These are phyloP conservation scores for Monosporascus sp. DNA, from an alignment of 2,329 filamentous ascomycete species.

Conservation along the genomic window DNA sequence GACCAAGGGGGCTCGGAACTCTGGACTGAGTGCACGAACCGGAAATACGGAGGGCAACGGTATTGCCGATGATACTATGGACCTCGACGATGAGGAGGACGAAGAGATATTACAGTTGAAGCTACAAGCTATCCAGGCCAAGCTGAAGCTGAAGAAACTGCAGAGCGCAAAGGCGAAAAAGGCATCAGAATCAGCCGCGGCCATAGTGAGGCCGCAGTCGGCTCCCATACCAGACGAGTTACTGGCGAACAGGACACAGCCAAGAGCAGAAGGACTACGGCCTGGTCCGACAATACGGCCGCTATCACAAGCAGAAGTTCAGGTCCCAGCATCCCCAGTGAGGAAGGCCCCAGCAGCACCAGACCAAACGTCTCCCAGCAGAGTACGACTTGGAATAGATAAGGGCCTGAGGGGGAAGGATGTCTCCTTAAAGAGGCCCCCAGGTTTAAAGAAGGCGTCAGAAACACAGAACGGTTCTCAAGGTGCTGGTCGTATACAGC, in stretches of 20 bases:
- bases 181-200: constrained; percentile 12
- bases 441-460: constrained; percentile 38
- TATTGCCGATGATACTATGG: constrained; percentile 33
- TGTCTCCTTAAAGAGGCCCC: constrained; percentile 75
- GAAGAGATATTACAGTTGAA: constrained; percentile 87
- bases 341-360: constrained; percentile 47
- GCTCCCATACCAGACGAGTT: constrained; percentile 12
- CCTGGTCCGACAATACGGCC: constrained; percentile 15
- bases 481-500: constrained; percentile 39
- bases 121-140: constrained; percentile 82
- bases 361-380: constrained; percentile 68
- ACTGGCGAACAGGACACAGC: constrained; percentile 13
- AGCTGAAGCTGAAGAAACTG: constrained; percentile 80
- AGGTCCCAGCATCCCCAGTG: constrained; percentile 74
- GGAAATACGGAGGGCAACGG: constrained; percentile 21
- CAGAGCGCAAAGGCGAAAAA: constrained; percentile 56
- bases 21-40: constrained; percentile 16
- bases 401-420: constrained; percentile 78
- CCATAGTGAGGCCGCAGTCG: constrained; percentile 8
- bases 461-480: constrained; percentile 24
- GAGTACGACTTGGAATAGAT: constrained; percentile 81
- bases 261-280: constrained; percentile 10
- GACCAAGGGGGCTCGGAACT: constrained; percentile 41
- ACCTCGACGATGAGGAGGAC: constrained; percentile 66
- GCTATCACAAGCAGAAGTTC: constrained; percentile 41